These are phyloP conservation scores for Boletus edulis DNA, from an alignment of 768 basidiomycete genomes.

Conservation along the genomic window DNA sequence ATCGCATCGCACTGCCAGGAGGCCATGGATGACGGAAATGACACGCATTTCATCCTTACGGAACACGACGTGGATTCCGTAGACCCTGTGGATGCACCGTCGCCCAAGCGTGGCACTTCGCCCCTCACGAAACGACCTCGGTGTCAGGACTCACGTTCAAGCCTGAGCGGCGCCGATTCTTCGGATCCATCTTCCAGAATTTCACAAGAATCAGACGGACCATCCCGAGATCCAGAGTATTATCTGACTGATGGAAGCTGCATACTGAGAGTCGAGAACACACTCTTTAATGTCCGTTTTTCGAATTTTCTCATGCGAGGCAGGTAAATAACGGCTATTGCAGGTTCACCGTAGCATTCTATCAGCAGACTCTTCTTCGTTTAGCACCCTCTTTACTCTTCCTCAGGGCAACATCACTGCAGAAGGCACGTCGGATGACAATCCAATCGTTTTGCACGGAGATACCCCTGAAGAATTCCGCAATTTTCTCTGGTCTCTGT, in stretches of 20 bases:
- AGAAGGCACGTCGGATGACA: constrained; percentile 64
- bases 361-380: constrained; percentile 62
- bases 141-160: constrained; percentile 7
- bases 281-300: constrained; percentile 62
- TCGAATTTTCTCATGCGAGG: background rate
- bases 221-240: constrained; percentile 46
- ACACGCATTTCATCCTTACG: constrained; percentile 16
- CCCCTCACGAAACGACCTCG: constrained; percentile 10
- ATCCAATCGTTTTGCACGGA: constrained; percentile 61
- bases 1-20: background rate
- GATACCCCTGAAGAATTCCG: constrained; percentile 66
- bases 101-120: constrained; percentile 2
- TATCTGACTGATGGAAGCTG: constrained; percentile 72
- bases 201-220: constrained; percentile 12
- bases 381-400: constrained; percentile 63
- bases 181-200: background rate
- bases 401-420: constrained; percentile 50
- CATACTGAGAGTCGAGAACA: constrained; percentile 58
- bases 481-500: constrained; percentile 74
- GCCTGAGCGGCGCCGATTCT: background rate
- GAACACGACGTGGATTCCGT: constrained; percentile 14
- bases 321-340: background rate
- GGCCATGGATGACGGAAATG: constrained; percentile 14
- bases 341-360: constrained; percentile 62
- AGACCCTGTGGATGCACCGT: background rate